These are phyloP conservation scores for Termitomyces sp. DNA, from an alignment of 1,284 basidiomycete species.

Conservation along the genomic window DNA sequence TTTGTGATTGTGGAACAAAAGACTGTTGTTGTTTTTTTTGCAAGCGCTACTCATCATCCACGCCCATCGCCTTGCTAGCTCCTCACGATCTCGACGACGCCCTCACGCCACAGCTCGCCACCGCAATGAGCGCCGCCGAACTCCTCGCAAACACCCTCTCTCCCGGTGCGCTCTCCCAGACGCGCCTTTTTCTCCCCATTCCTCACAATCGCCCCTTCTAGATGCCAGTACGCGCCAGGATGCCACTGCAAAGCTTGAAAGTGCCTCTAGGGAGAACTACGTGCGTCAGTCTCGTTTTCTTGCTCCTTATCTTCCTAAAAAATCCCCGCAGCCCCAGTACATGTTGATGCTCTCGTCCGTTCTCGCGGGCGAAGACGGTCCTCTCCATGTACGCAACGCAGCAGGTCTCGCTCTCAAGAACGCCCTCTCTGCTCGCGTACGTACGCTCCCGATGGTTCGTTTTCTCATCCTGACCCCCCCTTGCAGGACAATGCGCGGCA, in stretches of 20 bases:
- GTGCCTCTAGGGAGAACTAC: constrained; percentile 80
- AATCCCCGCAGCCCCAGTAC: constrained; percentile 69
- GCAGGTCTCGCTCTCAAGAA: constrained; percentile 98
- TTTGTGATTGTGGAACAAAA: constrained; percentile 10
- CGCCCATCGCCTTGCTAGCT: constrained; percentile 14
- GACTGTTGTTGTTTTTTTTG: constrained; percentile 12
- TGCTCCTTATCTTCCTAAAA: constrained; percentile 17
- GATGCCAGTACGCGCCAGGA: constrained; percentile 83
- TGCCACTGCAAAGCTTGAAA: constrained; percentile 86
- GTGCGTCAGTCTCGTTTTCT: constrained; percentile 40
- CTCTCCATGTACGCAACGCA: constrained; percentile 84
- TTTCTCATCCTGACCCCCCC: constrained; percentile 9
- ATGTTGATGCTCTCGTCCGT: constrained; percentile 83
- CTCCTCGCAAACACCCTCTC: constrained; percentile 89
- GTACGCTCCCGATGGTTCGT: constrained; percentile 11
- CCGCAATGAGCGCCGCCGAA: constrained; percentile 79
- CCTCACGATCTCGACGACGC: constrained; percentile 15
- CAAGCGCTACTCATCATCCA: constrained; percentile 8
- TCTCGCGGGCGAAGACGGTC: constrained; percentile 69
- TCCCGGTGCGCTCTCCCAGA: constrained; percentile 55
- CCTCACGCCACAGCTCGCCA: constrained; percentile 24
- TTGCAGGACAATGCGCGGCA: constrained; percentile 76
- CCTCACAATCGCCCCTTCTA: constrained; percentile 28
- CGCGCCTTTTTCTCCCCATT: constrained; percentile 24
- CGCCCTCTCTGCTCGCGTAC: constrained; percentile 82